phyloP scores from a whole-genome alignment of 306 rosid genomes.

The Dalbergia oliveri region DNA sequence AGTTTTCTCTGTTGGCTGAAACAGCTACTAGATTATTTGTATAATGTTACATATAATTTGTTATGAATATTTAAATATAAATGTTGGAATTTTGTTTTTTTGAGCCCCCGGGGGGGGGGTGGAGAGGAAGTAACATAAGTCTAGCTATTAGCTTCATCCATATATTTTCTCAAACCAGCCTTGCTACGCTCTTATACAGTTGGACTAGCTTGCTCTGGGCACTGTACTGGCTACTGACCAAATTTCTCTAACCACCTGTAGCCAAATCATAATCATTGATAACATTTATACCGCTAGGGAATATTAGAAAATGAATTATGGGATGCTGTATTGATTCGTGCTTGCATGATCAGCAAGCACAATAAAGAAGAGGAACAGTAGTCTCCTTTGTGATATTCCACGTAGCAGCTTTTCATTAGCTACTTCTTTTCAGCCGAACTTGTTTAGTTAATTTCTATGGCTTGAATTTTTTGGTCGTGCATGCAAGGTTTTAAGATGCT shows the following conservation, averaged over 20 bases:
- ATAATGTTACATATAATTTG: neutral
- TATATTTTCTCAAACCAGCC: conserved; percentile 22
- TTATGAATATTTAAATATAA: too few relatives aligned
- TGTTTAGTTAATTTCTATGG: neutral
- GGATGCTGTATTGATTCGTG: too few relatives aligned
- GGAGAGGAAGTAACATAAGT: too few relatives aligned
- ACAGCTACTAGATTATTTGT: conserved; percentile 1
- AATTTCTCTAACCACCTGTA: conserved; percentile 4
- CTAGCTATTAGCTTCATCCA: neutral
- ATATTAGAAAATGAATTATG: neutral
- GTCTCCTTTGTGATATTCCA: too few relatives aligned
- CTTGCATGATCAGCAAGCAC: too few relatives aligned
- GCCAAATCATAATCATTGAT: conserved; percentile 16
- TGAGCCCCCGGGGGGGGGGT: too few relatives aligned
- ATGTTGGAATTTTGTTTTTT: too few relatives aligned
- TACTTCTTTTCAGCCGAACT: neutral
- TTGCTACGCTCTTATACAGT: too few relatives aligned
- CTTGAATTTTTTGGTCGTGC: neutral
- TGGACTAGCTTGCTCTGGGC: neutral
- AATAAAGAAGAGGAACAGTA: too few relatives aligned
- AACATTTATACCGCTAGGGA: conserved; percentile 6
- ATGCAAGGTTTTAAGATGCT: neutral
- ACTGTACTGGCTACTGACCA: neutral
- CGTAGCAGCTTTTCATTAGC: too few relatives aligned
- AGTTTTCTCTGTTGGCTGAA: conserved; percentile 8